phyloP scores from a whole-genome alignment of 1,284 basidiomycete genomes.

The Apiotrichum montevideense region DNA sequence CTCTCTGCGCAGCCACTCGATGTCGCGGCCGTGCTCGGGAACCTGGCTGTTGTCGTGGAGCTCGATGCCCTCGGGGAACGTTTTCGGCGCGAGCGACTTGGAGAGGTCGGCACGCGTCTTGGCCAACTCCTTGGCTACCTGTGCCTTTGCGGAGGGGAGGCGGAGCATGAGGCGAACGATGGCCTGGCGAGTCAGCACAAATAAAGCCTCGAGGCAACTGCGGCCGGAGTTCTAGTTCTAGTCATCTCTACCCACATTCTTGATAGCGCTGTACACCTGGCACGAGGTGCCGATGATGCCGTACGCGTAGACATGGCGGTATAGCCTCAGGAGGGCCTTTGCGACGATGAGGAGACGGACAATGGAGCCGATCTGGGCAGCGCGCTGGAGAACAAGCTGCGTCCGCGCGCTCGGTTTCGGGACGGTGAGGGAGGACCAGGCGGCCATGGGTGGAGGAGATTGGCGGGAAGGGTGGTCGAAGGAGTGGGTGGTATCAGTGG shows the following conservation, averaged over 20 bases:
- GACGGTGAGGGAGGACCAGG: constrained; percentile 13
- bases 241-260: constrained; percentile 23
- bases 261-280: constrained; percentile 24
- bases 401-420: constrained; percentile 11
- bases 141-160: constrained; percentile 61
- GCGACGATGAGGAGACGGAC: constrained; percentile 12
- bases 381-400: constrained; percentile 6
- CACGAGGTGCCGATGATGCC: constrained; percentile 50
- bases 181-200: constrained; percentile 48
- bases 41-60: constrained; percentile 53
- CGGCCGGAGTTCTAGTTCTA: not conserved
- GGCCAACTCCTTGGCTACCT: constrained; percentile 65
- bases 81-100: constrained; percentile 53
- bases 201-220: not conserved
- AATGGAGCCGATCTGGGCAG: constrained; percentile 8
- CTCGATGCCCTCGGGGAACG: constrained; percentile 55
- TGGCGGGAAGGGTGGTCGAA: constrained; percentile 1
- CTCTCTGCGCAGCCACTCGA: constrained; percentile 72
- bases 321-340: constrained; percentile 23
- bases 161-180: constrained; percentile 59
- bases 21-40: constrained; percentile 60
- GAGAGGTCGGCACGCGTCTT: constrained; percentile 62
- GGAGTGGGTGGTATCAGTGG: no score
- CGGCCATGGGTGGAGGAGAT: constrained; percentile 6
- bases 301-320: constrained; percentile 66